phyloP scores from a whole-genome alignment of 768 basidiomycete genomes.

The Lentinula guzmanii region DNA sequence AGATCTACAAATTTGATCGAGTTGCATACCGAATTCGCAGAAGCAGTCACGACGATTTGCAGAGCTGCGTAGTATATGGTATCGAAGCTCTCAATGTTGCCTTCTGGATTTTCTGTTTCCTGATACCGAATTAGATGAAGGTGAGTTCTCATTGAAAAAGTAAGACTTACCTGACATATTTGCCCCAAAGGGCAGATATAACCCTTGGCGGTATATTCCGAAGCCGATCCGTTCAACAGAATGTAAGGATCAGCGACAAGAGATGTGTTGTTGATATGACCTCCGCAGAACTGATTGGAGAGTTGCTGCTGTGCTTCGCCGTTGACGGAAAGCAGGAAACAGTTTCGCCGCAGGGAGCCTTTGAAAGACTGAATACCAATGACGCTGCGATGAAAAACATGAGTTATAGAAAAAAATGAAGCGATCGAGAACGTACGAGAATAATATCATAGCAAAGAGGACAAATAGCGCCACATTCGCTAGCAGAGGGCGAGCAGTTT shows the following conservation, averaged over 20 bases:
- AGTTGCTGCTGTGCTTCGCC: constrained; percentile 46
- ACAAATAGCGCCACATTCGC: constrained; percentile 90
- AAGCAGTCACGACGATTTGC: constrained; percentile 82
- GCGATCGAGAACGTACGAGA: constrained; percentile 53
- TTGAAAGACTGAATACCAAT: constrained; percentile 94
- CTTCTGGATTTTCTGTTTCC: constrained; percentile 63
- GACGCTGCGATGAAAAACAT: constrained; percentile 41
- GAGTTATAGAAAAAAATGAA: neutral
- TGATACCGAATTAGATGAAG: constrained; percentile 17
- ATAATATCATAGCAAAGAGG: constrained; percentile 81
- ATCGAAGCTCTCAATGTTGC: constrained; percentile 76
- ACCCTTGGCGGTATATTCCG: constrained; percentile 51
- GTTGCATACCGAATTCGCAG: constrained; percentile 62
- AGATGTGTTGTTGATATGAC: constrained; percentile 58
- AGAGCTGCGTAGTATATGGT: constrained; percentile 76
- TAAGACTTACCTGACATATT: constrained; percentile 57
- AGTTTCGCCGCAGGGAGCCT: constrained; percentile 69
- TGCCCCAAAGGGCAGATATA: constrained; percentile 89
- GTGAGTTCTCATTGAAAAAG: neutral
- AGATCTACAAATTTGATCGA: neutral
- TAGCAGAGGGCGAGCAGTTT: constrained; percentile 84
- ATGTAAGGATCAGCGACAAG: constrained; percentile 40
- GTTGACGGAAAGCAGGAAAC: constrained; percentile 46
- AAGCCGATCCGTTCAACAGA: constrained; percentile 27
- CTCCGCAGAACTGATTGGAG: constrained; percentile 68